A percentile compares a stretch with the other conserved stretches of the same genome.
Evolutionary conservation across 225 moss, liverwort and hornwort species (phyloP).

Genomic region (Anthoceros angustus): DNA sequence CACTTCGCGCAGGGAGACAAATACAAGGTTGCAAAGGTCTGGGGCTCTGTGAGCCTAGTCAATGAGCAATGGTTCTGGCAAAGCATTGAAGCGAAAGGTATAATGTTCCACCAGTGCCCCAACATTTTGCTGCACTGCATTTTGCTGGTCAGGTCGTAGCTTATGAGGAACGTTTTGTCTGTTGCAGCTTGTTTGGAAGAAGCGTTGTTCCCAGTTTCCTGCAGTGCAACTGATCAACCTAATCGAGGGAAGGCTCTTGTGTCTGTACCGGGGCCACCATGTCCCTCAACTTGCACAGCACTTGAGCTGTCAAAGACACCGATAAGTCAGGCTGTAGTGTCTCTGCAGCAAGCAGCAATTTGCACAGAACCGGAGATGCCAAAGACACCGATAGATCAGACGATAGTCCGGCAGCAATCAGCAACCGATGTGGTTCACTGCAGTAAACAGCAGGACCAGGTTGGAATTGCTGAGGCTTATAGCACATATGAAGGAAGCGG

Average conservation of each 20-base stretch:
- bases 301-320: too few relatives aligned
- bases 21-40: not conserved
- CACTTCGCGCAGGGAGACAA: not conserved
- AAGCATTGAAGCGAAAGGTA: constrained; percentile 2
- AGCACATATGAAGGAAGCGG: not conserved
- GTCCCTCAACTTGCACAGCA: not conserved
- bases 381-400: too few relatives aligned
- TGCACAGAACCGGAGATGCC: too few relatives aligned
- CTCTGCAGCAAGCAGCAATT: too few relatives aligned
- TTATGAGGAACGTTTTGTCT: not conserved
- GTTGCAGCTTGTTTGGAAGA: constrained; percentile 2
- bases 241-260: not conserved
- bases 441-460: too few relatives aligned
- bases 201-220: not conserved
- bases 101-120: not conserved
- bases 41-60: not conserved
- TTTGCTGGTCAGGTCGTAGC: not conserved
- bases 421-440: too few relatives aligned
- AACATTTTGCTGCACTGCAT: too few relatives aligned
- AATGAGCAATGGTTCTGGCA: constrained; percentile 4
- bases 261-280: not conserved
- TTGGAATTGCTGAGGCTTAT: too few relatives aligned
- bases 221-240: not conserved
- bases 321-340: too few relatives aligned
- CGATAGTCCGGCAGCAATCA: too few relatives aligned